A percentile compares a stretch with the other conserved stretches of the same genome.
phyloP scores from a whole-genome alignment of 441 rosid species.

The Macaranga tanarius region DNA sequence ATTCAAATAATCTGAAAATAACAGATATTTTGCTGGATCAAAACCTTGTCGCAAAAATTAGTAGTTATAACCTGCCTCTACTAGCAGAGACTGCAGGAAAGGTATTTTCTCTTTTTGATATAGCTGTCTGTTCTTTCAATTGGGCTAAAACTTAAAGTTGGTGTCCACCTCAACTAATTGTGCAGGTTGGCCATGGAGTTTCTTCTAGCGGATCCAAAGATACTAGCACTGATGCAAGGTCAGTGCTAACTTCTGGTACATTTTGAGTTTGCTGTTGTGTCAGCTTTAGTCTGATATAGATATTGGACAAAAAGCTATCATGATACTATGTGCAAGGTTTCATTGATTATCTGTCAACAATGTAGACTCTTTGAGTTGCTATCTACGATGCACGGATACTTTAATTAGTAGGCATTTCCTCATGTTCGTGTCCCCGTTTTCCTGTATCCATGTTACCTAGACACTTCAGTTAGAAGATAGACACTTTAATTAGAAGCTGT shows the following conservation, averaged over 20 bases:
- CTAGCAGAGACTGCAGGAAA: slow-evolving; percentile 59
- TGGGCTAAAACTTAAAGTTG: neutral
- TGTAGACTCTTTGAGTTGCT: neutral
- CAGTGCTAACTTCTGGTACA: slow-evolving; percentile 4
- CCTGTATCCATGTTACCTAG: too few relatives aligned
- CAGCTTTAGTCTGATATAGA: neutral
- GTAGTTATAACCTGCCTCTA: slow-evolving; percentile 84
- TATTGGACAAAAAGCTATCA: neutral
- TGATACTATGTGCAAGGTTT: neutral
- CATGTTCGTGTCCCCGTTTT: too few relatives aligned
- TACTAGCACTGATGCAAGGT: slow-evolving; percentile 43
- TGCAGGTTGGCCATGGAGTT: slow-evolving; percentile 53
- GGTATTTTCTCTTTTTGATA: slow-evolving; percentile 37
- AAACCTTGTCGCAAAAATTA: slow-evolving; percentile 72
- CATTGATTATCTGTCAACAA: neutral
- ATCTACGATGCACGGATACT: too few relatives aligned
- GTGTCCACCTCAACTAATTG: slow-evolving; percentile 2
- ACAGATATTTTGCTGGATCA: slow-evolving; percentile 83
- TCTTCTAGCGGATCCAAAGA: slow-evolving; percentile 47
- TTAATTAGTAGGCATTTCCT: too few relatives aligned
- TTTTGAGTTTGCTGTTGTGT: neutral
- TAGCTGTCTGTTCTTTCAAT: neutral
- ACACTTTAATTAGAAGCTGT: too few relatives aligned
- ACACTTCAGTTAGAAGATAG: too few relatives aligned
- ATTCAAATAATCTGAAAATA: slow-evolving; percentile 70